Evolutionary conservation across 1,284 basidiomycete species (phyloP), one percentile per base, ranked within the genome.

Genomic region (Austropuccinia psidii): DNA sequence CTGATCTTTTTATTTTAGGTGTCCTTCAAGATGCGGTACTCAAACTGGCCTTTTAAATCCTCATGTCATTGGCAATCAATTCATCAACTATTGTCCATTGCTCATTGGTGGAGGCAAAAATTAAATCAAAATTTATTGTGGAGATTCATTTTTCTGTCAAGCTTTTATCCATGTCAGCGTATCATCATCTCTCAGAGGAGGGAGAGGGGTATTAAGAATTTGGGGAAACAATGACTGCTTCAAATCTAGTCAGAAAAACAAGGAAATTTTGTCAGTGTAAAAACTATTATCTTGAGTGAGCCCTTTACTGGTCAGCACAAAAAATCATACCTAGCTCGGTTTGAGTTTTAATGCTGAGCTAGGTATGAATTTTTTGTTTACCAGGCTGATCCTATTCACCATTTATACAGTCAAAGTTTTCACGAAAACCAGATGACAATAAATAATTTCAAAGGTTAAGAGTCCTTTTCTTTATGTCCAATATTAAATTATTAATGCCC

Each of bases 111-210:
- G 50, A 27, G 49, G 33, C 39, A 49, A 49, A 7, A n/a, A 24
- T 27, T 35, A 19, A 67, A n/a, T n/a, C n/a, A 43, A 37, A 37
- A 62, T 70, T 29, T 80, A 80, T 52, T 76, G 80, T 8, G 78
- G 74, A 27, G 80, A 80, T 61, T 78, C 77, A 24, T 80, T 79
- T 49, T 61, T 80, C 15, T 80, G 80, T 57, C 76, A 79, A 8
- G 77, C 79, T n/a, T 79, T 79, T 0, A 74, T 78, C 31, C 80
- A 80, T 58, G 80, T 79, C 0, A 79, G 80, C 7, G n/a, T n/a
- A n/a, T n/a, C n/a, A n/a, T n/a, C n/a, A n/a, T n/a, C n/a, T n/a
- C n/a, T n/a, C n/a, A n/a, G n/a, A n/a, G n/a, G n/a, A n/a, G n/a
- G n/a, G n/a, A n/a, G n/a, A n/a, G n/a, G n/a, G n/a, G n/a, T n/a